These are phyloP conservation scores for Pyrenophora seminiperda DNA, from an alignment of 2,329 filamentous ascomycete genomes.

Conservation along the genomic window DNA sequence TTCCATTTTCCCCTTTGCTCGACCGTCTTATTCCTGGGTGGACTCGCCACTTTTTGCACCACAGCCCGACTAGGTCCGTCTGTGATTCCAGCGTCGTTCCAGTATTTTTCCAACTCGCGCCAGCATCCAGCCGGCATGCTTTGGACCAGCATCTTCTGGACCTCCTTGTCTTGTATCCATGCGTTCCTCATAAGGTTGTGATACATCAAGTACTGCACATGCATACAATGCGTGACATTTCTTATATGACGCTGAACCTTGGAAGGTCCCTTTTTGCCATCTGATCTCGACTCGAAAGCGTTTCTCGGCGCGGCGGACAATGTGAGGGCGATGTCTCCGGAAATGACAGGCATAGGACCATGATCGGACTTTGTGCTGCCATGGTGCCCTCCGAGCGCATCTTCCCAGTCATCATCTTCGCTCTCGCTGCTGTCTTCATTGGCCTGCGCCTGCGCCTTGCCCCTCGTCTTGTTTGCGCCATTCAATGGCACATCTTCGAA, in stretches of 20 bases:
- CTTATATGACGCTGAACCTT: conserved; percentile 83
- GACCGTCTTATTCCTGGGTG: conserved; percentile 61
- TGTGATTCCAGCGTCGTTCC: conserved; percentile 78
- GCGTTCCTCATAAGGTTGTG: conserved; percentile 74
- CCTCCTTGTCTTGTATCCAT: conserved; percentile 45
- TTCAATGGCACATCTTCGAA: conserved; percentile 55
- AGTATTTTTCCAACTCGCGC: conserved; percentile 51
- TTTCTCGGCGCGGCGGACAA: conserved; percentile 49
- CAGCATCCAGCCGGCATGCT: conserved; percentile 40
- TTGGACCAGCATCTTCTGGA: conserved; percentile 40
- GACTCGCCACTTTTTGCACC: conserved; percentile 61
- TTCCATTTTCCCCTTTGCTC: conserved; percentile 43
- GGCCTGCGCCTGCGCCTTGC: conserved; percentile 49
- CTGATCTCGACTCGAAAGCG: conserved; percentile 47
- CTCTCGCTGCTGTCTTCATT: conserved; percentile 42
- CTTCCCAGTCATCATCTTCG: conserved; percentile 50
- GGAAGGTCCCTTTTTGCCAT: conserved; percentile 80
- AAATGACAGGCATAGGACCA: conserved; percentile 54
- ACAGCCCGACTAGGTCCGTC: conserved; percentile 80
- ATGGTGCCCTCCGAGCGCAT: conserved; percentile 47
- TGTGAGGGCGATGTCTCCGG: conserved; percentile 76
- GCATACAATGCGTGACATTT: conserved; percentile 80
- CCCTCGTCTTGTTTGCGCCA: conserved; percentile 43
- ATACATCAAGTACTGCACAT: conserved; percentile 85
- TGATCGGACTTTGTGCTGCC: conserved; percentile 35